A percentile compares a stretch with the other conserved stretches of the same genome.
Evolutionary conservation across 2,329 filamentous ascomycete species (phyloP).

Genomic region (Claviceps pazoutovae): DNA sequence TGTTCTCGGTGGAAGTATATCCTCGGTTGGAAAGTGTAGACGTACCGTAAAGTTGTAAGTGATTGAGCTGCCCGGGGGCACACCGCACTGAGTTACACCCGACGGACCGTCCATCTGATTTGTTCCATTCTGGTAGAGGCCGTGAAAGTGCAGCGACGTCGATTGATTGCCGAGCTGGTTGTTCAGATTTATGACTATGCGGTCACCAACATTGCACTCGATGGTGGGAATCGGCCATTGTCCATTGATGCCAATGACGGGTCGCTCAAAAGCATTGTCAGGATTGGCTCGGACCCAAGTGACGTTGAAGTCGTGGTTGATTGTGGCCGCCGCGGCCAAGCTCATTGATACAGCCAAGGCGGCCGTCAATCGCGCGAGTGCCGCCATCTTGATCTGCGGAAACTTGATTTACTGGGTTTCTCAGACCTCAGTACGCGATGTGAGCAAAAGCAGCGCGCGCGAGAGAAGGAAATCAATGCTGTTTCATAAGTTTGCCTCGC

Average conservation of each 20-base stretch:
- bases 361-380: constrained; percentile 7
- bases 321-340: constrained; percentile 23
- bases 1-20: not conserved
- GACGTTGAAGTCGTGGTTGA: constrained; percentile 53
- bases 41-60: constrained; percentile 55
- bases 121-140: constrained; percentile 53
- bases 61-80: constrained; percentile 49
- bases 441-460: not conserved
- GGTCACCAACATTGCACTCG: constrained; percentile 48
- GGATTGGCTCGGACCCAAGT: constrained; percentile 61
- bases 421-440: not conserved
- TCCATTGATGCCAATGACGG: constrained; percentile 65
- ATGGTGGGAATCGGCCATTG: constrained; percentile 61
- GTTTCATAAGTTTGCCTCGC: not conserved
- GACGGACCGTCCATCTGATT: constrained; percentile 58
- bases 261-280: constrained; percentile 49
- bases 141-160: constrained; percentile 57
- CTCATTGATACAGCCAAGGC: constrained; percentile 8
- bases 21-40: not conserved
- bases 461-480: not conserved
- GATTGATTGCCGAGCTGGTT: constrained; percentile 49
- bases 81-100: constrained; percentile 52
- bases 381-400: constrained; percentile 6
- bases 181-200: constrained; percentile 40
- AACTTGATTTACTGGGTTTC: not conserved